Base-by-base conservation (phyloP, 2,329 filamentous ascomycete genomes). In the Colletotrichum limetticola region DNA sequence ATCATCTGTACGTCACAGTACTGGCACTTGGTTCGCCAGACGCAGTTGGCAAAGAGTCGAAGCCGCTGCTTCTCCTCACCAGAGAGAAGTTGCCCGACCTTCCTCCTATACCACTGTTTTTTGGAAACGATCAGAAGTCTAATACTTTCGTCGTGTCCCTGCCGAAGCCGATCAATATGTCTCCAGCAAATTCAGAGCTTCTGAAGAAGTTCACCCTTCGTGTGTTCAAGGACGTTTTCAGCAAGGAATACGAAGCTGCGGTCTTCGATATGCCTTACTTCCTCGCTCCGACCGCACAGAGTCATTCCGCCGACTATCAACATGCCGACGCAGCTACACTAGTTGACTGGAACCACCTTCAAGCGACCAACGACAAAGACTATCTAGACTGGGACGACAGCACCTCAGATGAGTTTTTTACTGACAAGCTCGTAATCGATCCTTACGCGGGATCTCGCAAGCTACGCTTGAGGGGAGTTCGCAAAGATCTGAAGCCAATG, bases 201-300 rank as follows among this genome's bases (percentile, higher is more conserved):
- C 80, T 98, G n/a, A 91, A 91, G 0, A 82, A 81, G 0, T 97
- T 97, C 79, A 98, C 94, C 0, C 83, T 97, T 53, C 87, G 89
- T 5, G 82, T 97, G 0, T 98, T 97, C 80, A 84, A 90, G 19
- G 95, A 98, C 76, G 85, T 98, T 0, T 98, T 98, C 84, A 96
- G 95, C 81, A 99, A 99, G 80, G 86, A 87, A 3, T 99, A 94
- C 77, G 91, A 93, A 61, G 85, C 89, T 0, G 86, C 91, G 19
- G 76, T 86, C 0, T 82, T 86, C 1, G 90, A 92, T 32, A 88
- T 98, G 80, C 92, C 95, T 0, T 99, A 98, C 81, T 98, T 95
- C 85, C 79, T 98, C 16, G 93, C 91, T 0, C 96, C 97, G 0
- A 78, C 82, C 9, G 61, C 22, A 0, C 53, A 77, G 11, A 55